A percentile compares a stretch with the other conserved stretches of the same genome.
Conservation (phyloP, 495 filamentous ascomycete genomes). For the Penicillium samsonianum region DNA sequence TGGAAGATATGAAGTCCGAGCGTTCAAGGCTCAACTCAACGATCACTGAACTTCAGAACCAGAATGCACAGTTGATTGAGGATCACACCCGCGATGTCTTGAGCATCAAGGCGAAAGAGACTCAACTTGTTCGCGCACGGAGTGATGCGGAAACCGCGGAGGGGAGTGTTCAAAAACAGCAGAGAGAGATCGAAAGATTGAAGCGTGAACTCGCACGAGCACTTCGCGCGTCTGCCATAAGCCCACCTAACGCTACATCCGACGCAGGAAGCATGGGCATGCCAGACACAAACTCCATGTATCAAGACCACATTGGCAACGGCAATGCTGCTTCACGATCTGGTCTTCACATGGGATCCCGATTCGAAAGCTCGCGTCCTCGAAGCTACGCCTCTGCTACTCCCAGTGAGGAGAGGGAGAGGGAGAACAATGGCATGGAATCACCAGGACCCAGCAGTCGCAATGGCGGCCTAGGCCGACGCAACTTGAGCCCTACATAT, state of each 20-base stretch:
- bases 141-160: constrained; percentile 89
- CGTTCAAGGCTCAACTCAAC: constrained; percentile 72
- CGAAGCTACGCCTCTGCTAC: constrained; percentile 68
- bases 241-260: constrained; percentile 36
- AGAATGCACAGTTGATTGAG: constrained; percentile 95
- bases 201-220: constrained; percentile 70
- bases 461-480: constrained; percentile 41
- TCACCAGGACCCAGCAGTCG: constrained; percentile 40
- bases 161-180: constrained; percentile 75
- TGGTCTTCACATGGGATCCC: constrained; percentile 39
- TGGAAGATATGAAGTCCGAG: constrained; percentile 76
- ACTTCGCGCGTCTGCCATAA: constrained; percentile 46
- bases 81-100: constrained; percentile 95
- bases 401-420: constrained; percentile 84
- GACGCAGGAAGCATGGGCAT: constrained; percentile 40
- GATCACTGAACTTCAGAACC: constrained; percentile 85
- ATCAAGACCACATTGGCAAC: constrained; percentile 38
- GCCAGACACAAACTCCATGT: constrained; percentile 36
- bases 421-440: constrained; percentile 62
- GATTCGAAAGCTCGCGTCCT: constrained; percentile 46
- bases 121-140: constrained; percentile 87
- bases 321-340: constrained; percentile 36
- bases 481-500: constrained; percentile 49
- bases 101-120: constrained; percentile 97
- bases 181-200: constrained; percentile 86